Evolutionary conservation across 2,329 filamentous ascomycete species (phyloP).

Genomic region (Colletotrichum paranaense): DNA sequence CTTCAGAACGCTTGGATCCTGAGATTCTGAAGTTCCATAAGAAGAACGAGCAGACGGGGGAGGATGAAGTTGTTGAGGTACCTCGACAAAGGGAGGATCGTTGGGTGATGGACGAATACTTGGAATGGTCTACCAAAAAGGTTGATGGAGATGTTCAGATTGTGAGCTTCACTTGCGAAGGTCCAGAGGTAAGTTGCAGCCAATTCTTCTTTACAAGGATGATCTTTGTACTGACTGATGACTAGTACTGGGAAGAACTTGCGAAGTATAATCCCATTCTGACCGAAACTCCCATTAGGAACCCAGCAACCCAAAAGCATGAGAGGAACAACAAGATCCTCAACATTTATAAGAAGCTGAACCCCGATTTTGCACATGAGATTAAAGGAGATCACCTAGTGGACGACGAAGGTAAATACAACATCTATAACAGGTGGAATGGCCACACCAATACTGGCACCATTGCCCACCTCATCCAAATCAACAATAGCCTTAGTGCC

Average conservation of each 20-base stretch:
- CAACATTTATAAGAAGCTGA: not conserved
- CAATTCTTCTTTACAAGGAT: not conserved
- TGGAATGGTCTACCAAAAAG: slow-evolving; percentile 4
- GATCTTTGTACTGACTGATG: not conserved
- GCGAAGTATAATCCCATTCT: not conserved
- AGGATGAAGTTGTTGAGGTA: not conserved
- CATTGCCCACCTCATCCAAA: not conserved
- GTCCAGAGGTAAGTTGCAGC: not conserved
- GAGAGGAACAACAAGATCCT: not conserved
- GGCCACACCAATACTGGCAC: not conserved
- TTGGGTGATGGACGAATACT: not conserved
- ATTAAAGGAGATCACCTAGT: not conserved
- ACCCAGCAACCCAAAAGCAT: not conserved
- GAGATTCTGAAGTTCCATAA: not conserved
- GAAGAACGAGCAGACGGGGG: not conserved
- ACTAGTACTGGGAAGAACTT: not conserved
- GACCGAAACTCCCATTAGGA: not conserved
- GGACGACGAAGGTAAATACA: not conserved
- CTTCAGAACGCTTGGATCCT: not conserved
- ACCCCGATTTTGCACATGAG: not conserved
- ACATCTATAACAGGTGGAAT: not conserved
- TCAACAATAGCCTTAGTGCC: not conserved
- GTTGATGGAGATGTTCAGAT: not conserved
- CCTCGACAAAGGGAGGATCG: not conserved
- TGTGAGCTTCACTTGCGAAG: slow-evolving; percentile 8